Evolutionary conservation across 495 filamentous ascomycete species (phyloP), one percentile per base, ranked within the genome.

Genomic region (Wilcoxina mikolae): DNA sequence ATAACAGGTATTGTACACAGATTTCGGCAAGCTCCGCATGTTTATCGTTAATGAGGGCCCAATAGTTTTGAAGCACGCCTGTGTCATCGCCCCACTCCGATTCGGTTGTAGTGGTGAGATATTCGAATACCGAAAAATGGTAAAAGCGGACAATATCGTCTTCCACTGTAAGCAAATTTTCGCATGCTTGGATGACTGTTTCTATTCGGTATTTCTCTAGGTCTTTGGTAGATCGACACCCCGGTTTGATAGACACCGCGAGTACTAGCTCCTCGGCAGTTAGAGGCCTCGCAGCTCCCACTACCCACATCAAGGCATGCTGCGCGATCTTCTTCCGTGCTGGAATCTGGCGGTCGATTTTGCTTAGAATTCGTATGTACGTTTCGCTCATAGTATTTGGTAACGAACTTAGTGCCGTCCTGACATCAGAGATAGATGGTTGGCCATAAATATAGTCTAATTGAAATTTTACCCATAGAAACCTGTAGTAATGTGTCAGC

Each of bases 121-220:
- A 60, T 49, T 60, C 58, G 23, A 57, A 54, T 25, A 60, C 55
- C 0, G 42, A 57, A 43, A 57, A 57, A 43, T 60, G 58, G 27
- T 53, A 39, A 35, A 54, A 54, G 12, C 58, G 58, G 15, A 60
- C 49, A 11, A 43, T 11, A 15, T 10, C 55, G 11, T 29, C 15
- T 26, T 57, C 58, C n/a, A 48, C 29, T 2, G 26, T 25, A 17
- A 58, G 31, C 0, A 59, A 27, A 12, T 59, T 59, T 4, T 35
- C 39, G 27, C 57, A 59, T n/a, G 54, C 31, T 4, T 57, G 46
- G 4, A 59, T 11, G 22, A 59, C 29, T 9, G 47, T 41, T 48
- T 57, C 10, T 20, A 10, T 4, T 2, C 35, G 15, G n/a, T 53
- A 53, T 23, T 4, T 3, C 20, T 53, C 29, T n/a, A 56, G 7